phyloP scores from a whole-genome alignment of 371 early-diverging fungal genomes.

The Mortierella sp. region DNA sequence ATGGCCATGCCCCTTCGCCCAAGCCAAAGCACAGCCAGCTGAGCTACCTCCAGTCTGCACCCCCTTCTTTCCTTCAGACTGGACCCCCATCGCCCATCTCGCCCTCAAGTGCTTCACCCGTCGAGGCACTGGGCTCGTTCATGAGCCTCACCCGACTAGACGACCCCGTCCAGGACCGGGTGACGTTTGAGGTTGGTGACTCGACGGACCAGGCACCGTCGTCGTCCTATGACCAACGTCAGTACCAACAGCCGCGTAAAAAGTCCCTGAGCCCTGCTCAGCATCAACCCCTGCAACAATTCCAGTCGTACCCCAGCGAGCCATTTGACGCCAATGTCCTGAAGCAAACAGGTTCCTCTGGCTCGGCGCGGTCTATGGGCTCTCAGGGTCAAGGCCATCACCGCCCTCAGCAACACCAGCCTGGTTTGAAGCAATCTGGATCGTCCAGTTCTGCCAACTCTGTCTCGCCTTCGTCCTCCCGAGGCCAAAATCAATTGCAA shows the following conservation, averaged over 20 bases:
- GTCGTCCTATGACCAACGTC: slow-evolving; percentile 28
- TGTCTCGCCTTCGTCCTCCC: slow-evolving; percentile 13
- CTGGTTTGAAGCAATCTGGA: slow-evolving; percentile 23
- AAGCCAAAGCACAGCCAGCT: slow-evolving; percentile 35
- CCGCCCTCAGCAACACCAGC: slow-evolving; percentile 28
- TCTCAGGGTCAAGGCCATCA: slow-evolving; percentile 33
- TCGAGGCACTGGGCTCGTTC: slow-evolving; percentile 26
- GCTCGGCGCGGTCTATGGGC: slow-evolving; percentile 36
- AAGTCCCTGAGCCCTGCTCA: slow-evolving; percentile 24
- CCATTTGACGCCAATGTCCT: neutral
- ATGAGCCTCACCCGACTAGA: slow-evolving; percentile 35
- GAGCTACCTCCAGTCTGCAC: slow-evolving; percentile 20
- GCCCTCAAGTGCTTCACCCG: slow-evolving; percentile 28
- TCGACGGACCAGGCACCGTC: neutral
- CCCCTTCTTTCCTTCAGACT: neutral
- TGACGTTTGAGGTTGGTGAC: slow-evolving; percentile 8
- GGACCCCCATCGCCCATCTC: slow-evolving; percentile 18
- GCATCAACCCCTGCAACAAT: slow-evolving; percentile 30
- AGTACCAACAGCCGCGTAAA: slow-evolving; percentile 42
- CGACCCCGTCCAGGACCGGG: slow-evolving; percentile 40
- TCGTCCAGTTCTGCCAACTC: slow-evolving; percentile 21
- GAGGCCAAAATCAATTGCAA: neutral
- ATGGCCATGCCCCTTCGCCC: neutral
- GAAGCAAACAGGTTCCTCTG: slow-evolving; percentile 39
- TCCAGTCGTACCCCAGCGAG: slow-evolving; percentile 11